Evolutionary conservation across 768 basidiomycete genomes (phyloP), one percentile per base, ranked within the genome.

Genomic region (Phylloporus sp.): DNA sequence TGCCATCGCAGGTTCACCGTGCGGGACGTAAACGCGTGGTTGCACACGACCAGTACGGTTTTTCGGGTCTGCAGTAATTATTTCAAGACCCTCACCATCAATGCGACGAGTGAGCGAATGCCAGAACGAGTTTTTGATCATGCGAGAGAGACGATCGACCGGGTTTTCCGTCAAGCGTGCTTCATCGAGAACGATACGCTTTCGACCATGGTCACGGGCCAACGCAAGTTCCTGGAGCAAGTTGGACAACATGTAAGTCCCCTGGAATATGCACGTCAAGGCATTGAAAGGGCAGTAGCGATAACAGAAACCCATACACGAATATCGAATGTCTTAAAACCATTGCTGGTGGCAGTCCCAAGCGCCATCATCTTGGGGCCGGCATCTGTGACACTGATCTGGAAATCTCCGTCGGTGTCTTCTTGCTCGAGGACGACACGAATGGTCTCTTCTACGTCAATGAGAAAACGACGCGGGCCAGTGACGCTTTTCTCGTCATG

Each of bases 231-330:
- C 95, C 76, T 99, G 95, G n/a, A 99, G 79, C 23, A 99, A 81
- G 71, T 97, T 98, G 12, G 95, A 97, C 41, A 99, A 77, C 95
- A 97, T 98, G 72, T 98, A 99, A n/a, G 89, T 97, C 36, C 97
- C 95, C 88, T 95, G 64, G 15, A 61, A 54, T 13, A 56, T 23
- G 45, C 39, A 23, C 46, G 24, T 56, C 47, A 58, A 52, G 45
- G 55, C 29, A 31, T 50, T 52, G 16, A 39, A 49, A 20, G 31
- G 16, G 53, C 15, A 20, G 39, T 18, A 26, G 52, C 23, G 13
- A 36, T n/a, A 22, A 41, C 35, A 44, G 35, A 31, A 52, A 9
- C 2, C 68, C 80, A 57, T 68, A 92, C 90, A 40, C 95, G 80
- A 56, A 98, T 92, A 71, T 99, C 95, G 68, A 97, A 97, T 4